Evolutionary conservation across 495 filamentous ascomycete genomes (phyloP).

Genomic region (Amphirosellinia nigrospora): DNA sequence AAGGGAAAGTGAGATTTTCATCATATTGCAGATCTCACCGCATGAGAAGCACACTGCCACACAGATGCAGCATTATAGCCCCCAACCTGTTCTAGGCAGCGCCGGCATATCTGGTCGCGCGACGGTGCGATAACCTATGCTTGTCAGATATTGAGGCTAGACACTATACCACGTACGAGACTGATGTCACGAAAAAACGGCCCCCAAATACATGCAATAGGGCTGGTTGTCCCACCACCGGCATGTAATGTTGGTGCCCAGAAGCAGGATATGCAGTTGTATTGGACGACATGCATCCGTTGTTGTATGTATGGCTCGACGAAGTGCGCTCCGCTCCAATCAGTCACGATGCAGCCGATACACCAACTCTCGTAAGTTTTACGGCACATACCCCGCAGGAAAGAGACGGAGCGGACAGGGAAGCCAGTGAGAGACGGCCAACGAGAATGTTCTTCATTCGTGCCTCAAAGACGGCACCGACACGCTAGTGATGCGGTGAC

Average conservation of each 20-base stretch:
- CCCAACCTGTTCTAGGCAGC: neutral
- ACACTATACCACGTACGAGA: neutral
- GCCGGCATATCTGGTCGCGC: neutral
- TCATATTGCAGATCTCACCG: conserved; percentile 1
- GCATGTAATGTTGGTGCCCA: neutral
- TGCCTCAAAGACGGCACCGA: neutral
- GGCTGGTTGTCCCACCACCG: conserved; percentile 2
- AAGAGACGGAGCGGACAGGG: neutral
- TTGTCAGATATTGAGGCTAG: neutral
- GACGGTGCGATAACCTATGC: neutral
- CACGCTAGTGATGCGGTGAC: conserved; percentile 1
- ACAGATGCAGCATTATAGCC: conserved; percentile 7
- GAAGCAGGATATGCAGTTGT: neutral
- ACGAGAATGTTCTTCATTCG: neutral
- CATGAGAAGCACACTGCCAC: neutral
- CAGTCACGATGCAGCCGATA: conserved; percentile 5
- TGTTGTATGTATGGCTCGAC: neutral
- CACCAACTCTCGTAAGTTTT: conserved; percentile 4
- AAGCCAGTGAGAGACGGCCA: neutral
- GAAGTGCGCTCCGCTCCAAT: neutral
- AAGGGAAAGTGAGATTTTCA: neutral
- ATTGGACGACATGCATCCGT: neutral
- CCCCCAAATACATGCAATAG: too few species aligned
- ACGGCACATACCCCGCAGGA: conserved; percentile 10
- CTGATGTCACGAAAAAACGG: too few species aligned